Conservation (phyloP, 2,329 filamentous ascomycete genomes). For the Neofusicoccum sp. region DNA sequence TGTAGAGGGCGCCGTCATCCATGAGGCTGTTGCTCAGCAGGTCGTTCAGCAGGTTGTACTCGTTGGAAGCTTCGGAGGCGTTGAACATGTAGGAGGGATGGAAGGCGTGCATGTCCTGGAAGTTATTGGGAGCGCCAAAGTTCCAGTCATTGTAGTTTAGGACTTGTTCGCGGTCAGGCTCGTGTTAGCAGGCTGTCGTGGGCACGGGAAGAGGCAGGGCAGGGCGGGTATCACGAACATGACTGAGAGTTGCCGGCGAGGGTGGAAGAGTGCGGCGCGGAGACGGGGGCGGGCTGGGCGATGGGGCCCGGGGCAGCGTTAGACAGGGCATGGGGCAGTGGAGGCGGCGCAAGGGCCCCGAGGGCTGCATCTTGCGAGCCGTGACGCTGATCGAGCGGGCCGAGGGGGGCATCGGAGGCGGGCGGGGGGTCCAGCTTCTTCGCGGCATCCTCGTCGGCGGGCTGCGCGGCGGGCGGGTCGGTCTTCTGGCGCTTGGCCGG, state of each 20-base stretch:
- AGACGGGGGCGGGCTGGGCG: slow-evolving; percentile 68
- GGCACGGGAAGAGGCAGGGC: slow-evolving; percentile 23
- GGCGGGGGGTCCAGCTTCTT: slow-evolving; percentile 29
- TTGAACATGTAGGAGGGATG: slow-evolving; percentile 95
- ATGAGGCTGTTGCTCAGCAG: slow-evolving; percentile 90
- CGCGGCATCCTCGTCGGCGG: slow-evolving; percentile 29
- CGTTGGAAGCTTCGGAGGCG: slow-evolving; percentile 89
- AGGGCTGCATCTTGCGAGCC: slow-evolving; percentile 38
- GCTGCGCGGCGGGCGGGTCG: slow-evolving; percentile 39
- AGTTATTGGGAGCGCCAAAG: slow-evolving; percentile 72
- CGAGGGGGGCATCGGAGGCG: slow-evolving; percentile 25
- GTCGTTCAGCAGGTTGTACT: slow-evolving; percentile 95
- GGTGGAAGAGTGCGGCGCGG: slow-evolving; percentile 63
- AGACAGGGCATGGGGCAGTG: slow-evolving; percentile 33
- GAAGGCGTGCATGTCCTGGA: slow-evolving; percentile 91
- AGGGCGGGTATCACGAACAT: slow-evolving; percentile 59
- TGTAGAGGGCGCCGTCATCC: slow-evolving; percentile 59
- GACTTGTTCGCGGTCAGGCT: slow-evolving; percentile 51
- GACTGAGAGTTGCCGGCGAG: slow-evolving; percentile 66
- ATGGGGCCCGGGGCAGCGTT: slow-evolving; percentile 54
- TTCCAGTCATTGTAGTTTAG: slow-evolving; percentile 79
- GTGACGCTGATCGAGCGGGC: slow-evolving; percentile 28
- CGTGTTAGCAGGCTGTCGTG: slow-evolving; percentile 24
- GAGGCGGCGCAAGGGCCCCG: slow-evolving; percentile 34
- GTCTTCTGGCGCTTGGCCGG: slow-evolving; percentile 74